Conservation (phyloP, 495 filamentous ascomycete species). For the Trypethelium eluteriae region DNA sequence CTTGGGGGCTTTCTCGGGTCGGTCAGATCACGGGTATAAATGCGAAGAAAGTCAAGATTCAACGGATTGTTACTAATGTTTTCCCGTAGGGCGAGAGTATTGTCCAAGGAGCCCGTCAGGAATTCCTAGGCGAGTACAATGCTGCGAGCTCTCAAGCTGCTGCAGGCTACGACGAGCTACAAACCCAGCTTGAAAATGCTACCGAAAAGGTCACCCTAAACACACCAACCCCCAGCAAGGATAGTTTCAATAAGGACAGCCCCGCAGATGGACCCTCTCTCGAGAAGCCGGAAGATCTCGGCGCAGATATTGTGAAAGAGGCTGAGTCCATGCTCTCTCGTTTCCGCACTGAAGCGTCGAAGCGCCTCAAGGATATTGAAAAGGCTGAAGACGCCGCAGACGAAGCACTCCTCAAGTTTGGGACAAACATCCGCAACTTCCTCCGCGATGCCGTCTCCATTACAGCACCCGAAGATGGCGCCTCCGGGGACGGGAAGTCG, state of each 20-base stretch:
- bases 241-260: conserved; percentile 27
- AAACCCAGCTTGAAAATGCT: conserved; percentile 11
- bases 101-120: conserved; percentile 74
- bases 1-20: conserved; percentile 83
- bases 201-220: conserved; percentile 24
- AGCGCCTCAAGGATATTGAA: conserved; percentile 83
- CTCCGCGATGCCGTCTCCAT: conserved; percentile 86
- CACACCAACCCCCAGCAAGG: conserved; percentile 9
- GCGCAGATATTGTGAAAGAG: conserved; percentile 45
- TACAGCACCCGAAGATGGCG: conserved; percentile 32
- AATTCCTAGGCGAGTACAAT: conserved; percentile 48
- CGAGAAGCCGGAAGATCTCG: conserved; percentile 43
- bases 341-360: conserved; percentile 71
- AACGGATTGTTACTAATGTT: neutral
- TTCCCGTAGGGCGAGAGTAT: conserved; percentile 65
- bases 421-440: conserved; percentile 83
- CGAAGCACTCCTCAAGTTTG: conserved; percentile 89
- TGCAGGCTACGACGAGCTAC: conserved; percentile 2
- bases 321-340: conserved; percentile 75
- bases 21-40: conserved; percentile 72
- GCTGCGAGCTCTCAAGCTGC: conserved; percentile 21
- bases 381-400: conserved; percentile 95
- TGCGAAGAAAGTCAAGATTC: conserved; percentile 10
- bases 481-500: conserved; percentile 24
- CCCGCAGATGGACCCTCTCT: conserved; percentile 32